Evolutionary conservation across 768 basidiomycete species (phyloP), one percentile per base, ranked within the genome.

Genomic region (Sarcodon aspratus): DNA sequence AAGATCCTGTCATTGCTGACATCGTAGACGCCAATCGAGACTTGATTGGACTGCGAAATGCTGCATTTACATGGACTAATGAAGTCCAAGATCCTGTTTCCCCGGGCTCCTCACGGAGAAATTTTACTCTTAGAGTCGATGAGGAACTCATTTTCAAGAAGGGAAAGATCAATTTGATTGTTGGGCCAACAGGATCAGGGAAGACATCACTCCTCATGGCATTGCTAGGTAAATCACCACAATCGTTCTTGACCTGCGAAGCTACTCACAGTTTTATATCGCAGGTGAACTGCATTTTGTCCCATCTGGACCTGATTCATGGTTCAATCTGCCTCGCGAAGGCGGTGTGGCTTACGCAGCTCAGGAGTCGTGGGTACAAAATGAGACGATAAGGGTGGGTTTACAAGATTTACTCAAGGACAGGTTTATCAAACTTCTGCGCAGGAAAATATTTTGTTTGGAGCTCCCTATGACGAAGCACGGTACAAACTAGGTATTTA

Each of bases 331-430:
- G 6, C 87, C 88, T 21, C 69, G 85, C 3, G 66, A 65, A 3
- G 71, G 71, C 1, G 86, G 88, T 6, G 73, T 93, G 36, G 80
- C 86, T 2, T 90, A 86, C 59, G 83, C 83, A 6, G 82, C 83
- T 3, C 89, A 94, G 60, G 86, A 90, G 59, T 79, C 84, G 4
- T 94, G 87, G 87, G 80, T 90, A 2, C 76, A 82, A 61, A 90
- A 88, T 54, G 84, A 83, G 50, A 87, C 84, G 0, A 85, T 88
- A 47, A 70, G 66, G 59, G 81, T 79, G 44, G 43, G 66, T 48
- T 9, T 7, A 15, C 4, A 42, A 13, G 46, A 17, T 17, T 10
- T 6, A 40, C 13, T 11, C 10, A 0, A 32, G 38, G 11, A 34
- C 3, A 7, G 32, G 15, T 6, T 9, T 1, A 18, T 36, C 15